A percentile compares a stretch with the other conserved stretches of the same genome.
Evolutionary conservation across 345 rosid genomes (phyloP).

Genomic region (Eucalyptus tenuipes): DNA sequence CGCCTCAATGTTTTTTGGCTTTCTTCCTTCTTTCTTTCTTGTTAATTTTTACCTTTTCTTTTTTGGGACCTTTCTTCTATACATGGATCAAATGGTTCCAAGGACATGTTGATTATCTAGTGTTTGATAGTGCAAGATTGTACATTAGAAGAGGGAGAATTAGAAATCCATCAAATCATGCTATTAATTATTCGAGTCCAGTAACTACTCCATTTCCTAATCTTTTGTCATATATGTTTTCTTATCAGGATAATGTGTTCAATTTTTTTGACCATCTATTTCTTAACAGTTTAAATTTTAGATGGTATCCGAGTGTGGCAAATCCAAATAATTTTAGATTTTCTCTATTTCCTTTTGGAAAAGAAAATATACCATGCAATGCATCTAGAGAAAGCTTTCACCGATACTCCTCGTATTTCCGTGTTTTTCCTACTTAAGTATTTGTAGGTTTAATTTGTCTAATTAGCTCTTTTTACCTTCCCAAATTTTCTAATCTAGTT

Average conservation of each 20-base stretch:
- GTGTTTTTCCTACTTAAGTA: not conserved
- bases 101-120: not conserved
- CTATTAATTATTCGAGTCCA: not conserved
- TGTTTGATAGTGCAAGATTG: not conserved
- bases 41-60: not conserved
- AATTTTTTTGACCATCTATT: not conserved
- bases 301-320: not conserved
- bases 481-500: not conserved
- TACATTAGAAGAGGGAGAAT: not conserved
- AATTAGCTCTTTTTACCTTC: not conserved
- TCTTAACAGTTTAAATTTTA: not conserved
- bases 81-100: not conserved
- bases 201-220: not conserved
- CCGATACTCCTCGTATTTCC: not conserved
- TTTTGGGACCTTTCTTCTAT: not conserved
- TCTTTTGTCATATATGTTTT: too few species aligned
- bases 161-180: not conserved
- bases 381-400: not conserved
- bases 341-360: not conserved
- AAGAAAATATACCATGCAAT: not conserved
- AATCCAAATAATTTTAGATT: not conserved
- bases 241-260: not conserved
- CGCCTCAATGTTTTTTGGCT: not conserved
- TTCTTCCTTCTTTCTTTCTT: not conserved
- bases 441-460: not conserved